Conservation (phyloP, 1,284 basidiomycete genomes). For the Moesziomyces sp. region DNA sequence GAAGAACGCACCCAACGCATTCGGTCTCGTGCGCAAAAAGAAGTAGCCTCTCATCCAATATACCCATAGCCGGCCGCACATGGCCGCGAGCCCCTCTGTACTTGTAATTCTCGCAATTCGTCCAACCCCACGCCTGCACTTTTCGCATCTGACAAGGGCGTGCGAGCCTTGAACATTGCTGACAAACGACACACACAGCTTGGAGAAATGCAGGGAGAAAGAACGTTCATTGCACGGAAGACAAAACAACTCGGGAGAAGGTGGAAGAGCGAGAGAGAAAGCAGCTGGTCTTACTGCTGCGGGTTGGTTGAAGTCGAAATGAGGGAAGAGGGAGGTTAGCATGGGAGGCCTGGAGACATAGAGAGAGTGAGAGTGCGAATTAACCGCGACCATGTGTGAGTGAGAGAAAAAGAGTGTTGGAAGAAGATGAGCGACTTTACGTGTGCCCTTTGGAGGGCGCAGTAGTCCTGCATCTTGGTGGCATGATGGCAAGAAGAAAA, state of each 20-base stretch:
- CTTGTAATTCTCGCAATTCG: conserved; percentile 1
- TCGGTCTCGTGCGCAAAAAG: conserved; percentile 66
- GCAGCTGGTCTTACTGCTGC: too few species aligned
- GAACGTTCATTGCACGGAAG: too few species aligned
- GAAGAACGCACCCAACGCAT: conserved; percentile 57
- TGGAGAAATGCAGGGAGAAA: too few species aligned
- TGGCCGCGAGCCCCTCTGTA: conserved; percentile 2
- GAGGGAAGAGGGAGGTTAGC: neutral
- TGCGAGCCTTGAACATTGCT: too few species aligned
- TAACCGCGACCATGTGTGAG: conserved; percentile 8
- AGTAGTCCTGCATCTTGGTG: conserved; percentile 21
- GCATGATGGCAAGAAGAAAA: neutral
- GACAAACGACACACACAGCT: too few species aligned
- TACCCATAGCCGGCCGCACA: neutral
- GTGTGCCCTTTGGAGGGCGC: neutral
- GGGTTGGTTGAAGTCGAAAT: neutral
- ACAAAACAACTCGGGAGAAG: too few species aligned
- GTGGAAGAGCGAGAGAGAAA: too few species aligned
- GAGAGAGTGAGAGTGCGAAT: conserved; percentile 2
- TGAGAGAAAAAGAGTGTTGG: neutral
- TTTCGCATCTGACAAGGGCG: too few species aligned
- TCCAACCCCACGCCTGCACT: neutral
- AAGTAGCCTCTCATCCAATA: conserved; percentile 1
- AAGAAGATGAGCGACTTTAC: conserved; percentile 29
- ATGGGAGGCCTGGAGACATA: neutral